phyloP scores from a whole-genome alignment of 2,329 filamentous ascomycete species.

The Thielaviopsis ethacetica region DNA sequence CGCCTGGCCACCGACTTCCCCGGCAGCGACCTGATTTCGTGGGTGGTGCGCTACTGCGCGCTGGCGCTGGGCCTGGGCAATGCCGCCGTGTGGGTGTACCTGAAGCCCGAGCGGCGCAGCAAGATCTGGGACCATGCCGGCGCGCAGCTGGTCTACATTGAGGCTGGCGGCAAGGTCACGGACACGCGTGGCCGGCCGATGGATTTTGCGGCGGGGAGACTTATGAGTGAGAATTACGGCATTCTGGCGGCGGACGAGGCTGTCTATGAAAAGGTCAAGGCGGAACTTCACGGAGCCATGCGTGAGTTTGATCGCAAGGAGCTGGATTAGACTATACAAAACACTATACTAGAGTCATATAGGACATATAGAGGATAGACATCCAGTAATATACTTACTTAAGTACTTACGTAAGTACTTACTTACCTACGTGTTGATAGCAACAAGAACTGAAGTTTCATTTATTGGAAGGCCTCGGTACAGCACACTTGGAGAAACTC shows the following conservation, averaged over 20 bases:
- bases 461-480: no score
- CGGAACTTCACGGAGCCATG: constrained; percentile 15
- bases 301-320: constrained; percentile 6
- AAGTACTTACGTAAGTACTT: no score
- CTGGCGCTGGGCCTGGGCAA: constrained; percentile 37
- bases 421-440: no score
- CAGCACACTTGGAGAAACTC: no score
- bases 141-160: constrained; percentile 41
- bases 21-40: constrained; percentile 36
- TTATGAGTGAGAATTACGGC: constrained; percentile 34
- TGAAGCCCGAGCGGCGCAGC: constrained; percentile 27
- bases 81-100: constrained; percentile 41
- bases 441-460: no score
- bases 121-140: constrained; percentile 47
- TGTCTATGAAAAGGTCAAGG: constrained; percentile 25
- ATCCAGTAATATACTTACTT: no score
- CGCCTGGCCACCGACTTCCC: constrained; percentile 27
- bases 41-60: constrained; percentile 39
- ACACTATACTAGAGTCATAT: no score
- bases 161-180: constrained; percentile 37
- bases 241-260: constrained; percentile 35
- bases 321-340: neutral
- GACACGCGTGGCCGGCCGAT: constrained; percentile 36
- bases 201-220: constrained; percentile 32
- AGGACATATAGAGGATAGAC: no score